A percentile compares a stretch with the other conserved stretches of the same genome.
These are phyloP conservation scores for Scytalidium lignicola DNA, from an alignment of 2,329 filamentous ascomycete genomes.

Conservation along the genomic window DNA sequence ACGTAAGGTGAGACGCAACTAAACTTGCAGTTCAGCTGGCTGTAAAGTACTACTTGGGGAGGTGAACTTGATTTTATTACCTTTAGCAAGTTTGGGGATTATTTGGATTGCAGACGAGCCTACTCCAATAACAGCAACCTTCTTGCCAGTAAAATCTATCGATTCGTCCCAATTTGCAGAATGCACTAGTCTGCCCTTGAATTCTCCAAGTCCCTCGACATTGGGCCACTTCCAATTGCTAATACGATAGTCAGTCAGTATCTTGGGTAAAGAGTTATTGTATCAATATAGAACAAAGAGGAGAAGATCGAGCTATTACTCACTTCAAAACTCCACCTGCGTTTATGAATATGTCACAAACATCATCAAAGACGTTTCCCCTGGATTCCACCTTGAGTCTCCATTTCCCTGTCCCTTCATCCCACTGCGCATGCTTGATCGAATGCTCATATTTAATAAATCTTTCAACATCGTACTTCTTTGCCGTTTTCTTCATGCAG, in stretches of 20 bases:
- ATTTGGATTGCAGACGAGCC: constrained; percentile 31
- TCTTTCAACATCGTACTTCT: constrained; percentile 41
- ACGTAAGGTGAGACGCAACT: constrained; percentile 31
- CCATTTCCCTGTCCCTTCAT: neutral
- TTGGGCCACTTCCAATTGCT: constrained; percentile 41
- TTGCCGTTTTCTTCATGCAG: constrained; percentile 7
- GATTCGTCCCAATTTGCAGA: constrained; percentile 46
- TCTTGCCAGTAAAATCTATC: constrained; percentile 5
- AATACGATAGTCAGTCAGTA: neutral
- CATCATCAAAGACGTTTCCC: neutral
- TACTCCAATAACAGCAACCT: constrained; percentile 24
- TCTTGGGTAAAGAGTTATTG: too few species aligned
- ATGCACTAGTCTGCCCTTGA: constrained; percentile 48
- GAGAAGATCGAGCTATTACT: neutral
- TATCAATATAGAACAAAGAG: neutral
- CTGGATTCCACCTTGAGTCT: neutral
- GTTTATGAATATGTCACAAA: constrained; percentile 2
- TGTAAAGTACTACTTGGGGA: constrained; percentile 27
- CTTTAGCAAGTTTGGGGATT: constrained; percentile 20
- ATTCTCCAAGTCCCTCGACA: constrained; percentile 44
- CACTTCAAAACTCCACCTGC: constrained; percentile 25
- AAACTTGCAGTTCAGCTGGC: constrained; percentile 28
- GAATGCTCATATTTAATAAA: constrained; percentile 41
- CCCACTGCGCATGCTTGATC: constrained; percentile 12
- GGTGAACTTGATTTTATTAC: constrained; percentile 27